Conservation (phyloP, 2,329 filamentous ascomycete species). For the Sarocladiaceae sp. region DNA sequence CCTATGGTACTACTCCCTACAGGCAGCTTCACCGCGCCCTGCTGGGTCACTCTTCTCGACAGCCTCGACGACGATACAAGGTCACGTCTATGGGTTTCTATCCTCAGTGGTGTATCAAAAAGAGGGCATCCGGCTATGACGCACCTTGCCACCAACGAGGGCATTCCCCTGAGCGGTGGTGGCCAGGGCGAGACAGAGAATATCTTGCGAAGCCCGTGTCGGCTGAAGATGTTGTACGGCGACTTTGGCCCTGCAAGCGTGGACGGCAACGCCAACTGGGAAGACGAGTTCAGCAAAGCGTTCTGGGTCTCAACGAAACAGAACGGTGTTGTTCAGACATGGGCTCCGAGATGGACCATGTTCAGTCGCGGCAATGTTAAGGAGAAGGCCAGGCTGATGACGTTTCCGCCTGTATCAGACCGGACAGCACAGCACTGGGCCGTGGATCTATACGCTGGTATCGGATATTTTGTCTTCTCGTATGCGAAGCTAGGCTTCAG, state of each 20-base stretch:
- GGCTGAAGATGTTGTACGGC: slow-evolving; percentile 64
- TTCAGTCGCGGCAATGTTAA: slow-evolving; percentile 86
- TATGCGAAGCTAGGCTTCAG: slow-evolving; percentile 67
- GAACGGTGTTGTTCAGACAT: slow-evolving; percentile 74
- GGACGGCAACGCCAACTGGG: slow-evolving; percentile 21
- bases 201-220: slow-evolving; percentile 64
- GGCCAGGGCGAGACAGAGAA: slow-evolving; percentile 45
- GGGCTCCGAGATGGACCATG: slow-evolving; percentile 90
- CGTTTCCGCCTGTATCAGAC: slow-evolving; percentile 32
- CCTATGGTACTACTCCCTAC: slow-evolving; percentile 55
- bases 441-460: slow-evolving; percentile 84
- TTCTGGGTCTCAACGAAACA: slow-evolving; percentile 78
- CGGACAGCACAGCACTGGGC: slow-evolving; percentile 35
- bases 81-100: slow-evolving; percentile 37
- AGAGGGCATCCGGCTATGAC: slow-evolving; percentile 37
- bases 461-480: slow-evolving; percentile 88
- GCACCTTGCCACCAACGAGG: slow-evolving; percentile 55
- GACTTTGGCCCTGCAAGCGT: slow-evolving; percentile 57
- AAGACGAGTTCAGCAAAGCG: slow-evolving; percentile 54
- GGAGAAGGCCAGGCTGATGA: slow-evolving; percentile 74
- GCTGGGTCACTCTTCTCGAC: slow-evolving; percentile 34
- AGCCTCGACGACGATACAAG: slow-evolving; percentile 16
- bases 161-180: slow-evolving; percentile 44
- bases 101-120: slow-evolving; percentile 41
- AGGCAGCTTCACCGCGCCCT: slow-evolving; percentile 43